A percentile compares a stretch with the other conserved stretches of the same genome.
Evolutionary conservation across 371 early-diverging fungal genomes (phyloP).

Genomic region (Phascolomyces articulosus): DNA sequence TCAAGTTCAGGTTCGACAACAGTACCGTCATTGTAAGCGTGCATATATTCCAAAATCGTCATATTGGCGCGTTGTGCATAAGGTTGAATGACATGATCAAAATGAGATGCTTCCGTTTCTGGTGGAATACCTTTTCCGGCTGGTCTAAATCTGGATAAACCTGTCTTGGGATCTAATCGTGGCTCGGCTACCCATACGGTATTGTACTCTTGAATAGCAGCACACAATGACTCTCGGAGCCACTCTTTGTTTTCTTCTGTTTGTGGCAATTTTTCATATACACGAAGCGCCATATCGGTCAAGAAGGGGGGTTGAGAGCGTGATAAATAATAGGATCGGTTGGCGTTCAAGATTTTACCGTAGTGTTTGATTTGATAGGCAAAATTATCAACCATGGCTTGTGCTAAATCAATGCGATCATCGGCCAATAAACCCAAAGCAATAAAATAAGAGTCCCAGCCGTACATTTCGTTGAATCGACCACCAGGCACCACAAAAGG

Average conservation of each 20-base stretch:
- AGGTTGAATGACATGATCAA: slow-evolving; percentile 87
- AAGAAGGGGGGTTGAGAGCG: slow-evolving; percentile 98
- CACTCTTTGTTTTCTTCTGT: slow-evolving; percentile 70
- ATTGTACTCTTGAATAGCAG: slow-evolving; percentile 92
- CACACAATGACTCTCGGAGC: slow-evolving; percentile 75
- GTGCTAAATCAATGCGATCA: slow-evolving; percentile 80
- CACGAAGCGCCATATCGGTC: slow-evolving; percentile 92
- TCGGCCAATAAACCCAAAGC: slow-evolving; percentile 88
- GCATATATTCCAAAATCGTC: slow-evolving; percentile 71
- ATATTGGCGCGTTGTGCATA: slow-evolving; percentile 76
- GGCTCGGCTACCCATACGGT: slow-evolving; percentile 90
- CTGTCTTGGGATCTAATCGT: slow-evolving; percentile 76
- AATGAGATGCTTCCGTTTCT: slow-evolving; percentile 95
- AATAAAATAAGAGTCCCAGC: slow-evolving; percentile 98
- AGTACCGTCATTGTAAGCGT: slow-evolving; percentile 65
- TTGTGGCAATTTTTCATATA: slow-evolving; percentile 65
- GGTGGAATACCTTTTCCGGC: slow-evolving; percentile 96
- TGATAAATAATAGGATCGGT: slow-evolving; percentile 94
- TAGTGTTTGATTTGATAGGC: slow-evolving; percentile 95
- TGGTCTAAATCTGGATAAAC: slow-evolving; percentile 84
- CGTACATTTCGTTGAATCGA: slow-evolving; percentile 98
- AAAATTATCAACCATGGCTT: slow-evolving; percentile 97
- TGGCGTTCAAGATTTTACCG: slow-evolving; percentile 97
- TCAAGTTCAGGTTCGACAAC: slow-evolving; percentile 86
- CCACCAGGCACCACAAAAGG: slow-evolving; percentile 98